Conservation (phyloP, 176 grass and related monocot species). For the Pontederia paniculata region DNA sequence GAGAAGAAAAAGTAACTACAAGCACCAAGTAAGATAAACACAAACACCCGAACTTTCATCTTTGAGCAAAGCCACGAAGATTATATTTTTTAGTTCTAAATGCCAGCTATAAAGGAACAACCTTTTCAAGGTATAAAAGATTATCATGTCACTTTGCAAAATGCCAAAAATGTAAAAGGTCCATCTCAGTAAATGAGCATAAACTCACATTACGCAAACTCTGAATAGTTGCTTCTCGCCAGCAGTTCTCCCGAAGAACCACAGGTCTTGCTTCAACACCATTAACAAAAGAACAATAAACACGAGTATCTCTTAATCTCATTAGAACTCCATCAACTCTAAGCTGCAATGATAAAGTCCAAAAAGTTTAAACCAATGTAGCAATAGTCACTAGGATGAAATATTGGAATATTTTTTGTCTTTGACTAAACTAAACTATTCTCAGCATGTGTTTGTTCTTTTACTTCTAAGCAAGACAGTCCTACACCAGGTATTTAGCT, state of each 20-base stretch:
- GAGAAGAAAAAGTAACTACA: too few relatives aligned
- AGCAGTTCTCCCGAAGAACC: constrained; percentile 71
- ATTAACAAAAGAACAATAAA: constrained; percentile 71
- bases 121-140: too few relatives aligned
- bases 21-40: too few relatives aligned
- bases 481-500: too few relatives aligned
- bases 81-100: not conserved
- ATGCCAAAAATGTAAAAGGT: not conserved
- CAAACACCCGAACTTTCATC: not conserved
- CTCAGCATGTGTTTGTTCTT: too few relatives aligned
- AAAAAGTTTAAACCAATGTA: not conserved
- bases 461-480: too few relatives aligned
- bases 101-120: too few relatives aligned
- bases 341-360: constrained; percentile 33
- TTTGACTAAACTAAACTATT: too few relatives aligned
- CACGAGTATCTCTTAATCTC: constrained; percentile 80
- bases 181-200: not conserved
- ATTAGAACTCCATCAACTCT: constrained; percentile 88
- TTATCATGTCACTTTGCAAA: too few relatives aligned
- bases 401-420: too few relatives aligned
- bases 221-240: constrained; percentile 82
- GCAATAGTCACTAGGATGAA: not conserved
- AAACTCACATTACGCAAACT: constrained; percentile 56
- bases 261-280: constrained; percentile 26
- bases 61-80: not conserved